A percentile compares a stretch with the other conserved stretches of the same genome.
Conservation (phyloP, 1,284 basidiomycete genomes). For the Pisolithus thermaeus region DNA sequence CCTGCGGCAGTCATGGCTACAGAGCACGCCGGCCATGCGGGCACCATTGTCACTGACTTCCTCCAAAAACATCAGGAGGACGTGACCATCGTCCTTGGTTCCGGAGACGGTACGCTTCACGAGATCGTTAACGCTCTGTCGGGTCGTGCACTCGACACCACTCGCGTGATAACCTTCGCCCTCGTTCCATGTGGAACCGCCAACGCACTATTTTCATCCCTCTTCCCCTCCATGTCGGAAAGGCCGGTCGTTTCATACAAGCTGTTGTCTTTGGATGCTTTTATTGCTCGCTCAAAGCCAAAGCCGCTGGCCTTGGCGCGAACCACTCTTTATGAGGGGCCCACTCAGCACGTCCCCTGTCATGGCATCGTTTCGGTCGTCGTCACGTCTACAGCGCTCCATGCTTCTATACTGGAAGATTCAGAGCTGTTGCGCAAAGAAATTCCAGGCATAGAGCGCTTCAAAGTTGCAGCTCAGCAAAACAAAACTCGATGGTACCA, state of each 20-base stretch:
- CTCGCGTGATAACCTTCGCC: slow-evolving; percentile 35
- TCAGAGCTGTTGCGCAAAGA: slow-evolving; percentile 69
- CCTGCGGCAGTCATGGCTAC: slow-evolving; percentile 48
- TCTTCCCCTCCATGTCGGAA: slow-evolving; percentile 40
- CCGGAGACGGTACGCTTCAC: slow-evolving; percentile 89
- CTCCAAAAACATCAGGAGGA: slow-evolving; percentile 27
- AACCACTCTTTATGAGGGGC: slow-evolving; percentile 41
- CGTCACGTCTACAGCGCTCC: slow-evolving; percentile 77
- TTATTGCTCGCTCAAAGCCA: slow-evolving; percentile 32
- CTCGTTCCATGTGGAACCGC: slow-evolving; percentile 87
- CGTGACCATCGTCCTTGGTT: slow-evolving; percentile 58
- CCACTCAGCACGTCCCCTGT: slow-evolving; percentile 14
- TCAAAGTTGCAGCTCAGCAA: slow-evolving; percentile 75
- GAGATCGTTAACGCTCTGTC: slow-evolving; percentile 68
- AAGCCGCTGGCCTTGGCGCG: slow-evolving; percentile 55
- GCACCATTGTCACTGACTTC: slow-evolving; percentile 42
- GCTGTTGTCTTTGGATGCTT: slow-evolving; percentile 50
- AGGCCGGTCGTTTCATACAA: slow-evolving; percentile 34
- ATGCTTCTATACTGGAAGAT: slow-evolving; percentile 80
- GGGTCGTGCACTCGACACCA: slow-evolving; percentile 20
- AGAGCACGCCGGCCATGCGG: slow-evolving; percentile 51
- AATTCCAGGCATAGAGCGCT: slow-evolving; percentile 78
- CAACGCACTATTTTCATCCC: slow-evolving; percentile 80
- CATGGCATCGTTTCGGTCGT: slow-evolving; percentile 46
- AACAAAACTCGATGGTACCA: slow-evolving; percentile 74